Conservation (phyloP, 441 rosid genomes). For the Mallotus japonicus region DNA sequence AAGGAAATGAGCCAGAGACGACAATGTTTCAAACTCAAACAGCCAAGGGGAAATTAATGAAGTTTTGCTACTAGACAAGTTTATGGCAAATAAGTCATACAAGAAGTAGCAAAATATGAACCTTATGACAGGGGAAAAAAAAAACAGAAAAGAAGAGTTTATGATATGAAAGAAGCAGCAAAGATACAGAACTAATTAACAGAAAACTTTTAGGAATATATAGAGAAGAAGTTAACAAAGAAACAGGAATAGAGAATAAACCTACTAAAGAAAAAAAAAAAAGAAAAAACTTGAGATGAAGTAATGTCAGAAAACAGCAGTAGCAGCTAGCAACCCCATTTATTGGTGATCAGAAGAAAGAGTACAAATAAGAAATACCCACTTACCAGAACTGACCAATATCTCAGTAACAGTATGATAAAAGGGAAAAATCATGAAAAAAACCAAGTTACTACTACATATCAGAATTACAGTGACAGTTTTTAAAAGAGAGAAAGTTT, state of each 20-base stretch:
- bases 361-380: slow-evolving; percentile 7
- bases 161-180: not conserved
- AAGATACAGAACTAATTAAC: not conserved
- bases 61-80: not conserved
- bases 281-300: not conserved
- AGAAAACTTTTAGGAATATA: not conserved
- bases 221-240: not conserved
- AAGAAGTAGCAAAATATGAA: not conserved
- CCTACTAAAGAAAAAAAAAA: not conserved
- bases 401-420: slow-evolving; percentile 16
- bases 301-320: slow-evolving; percentile 10
- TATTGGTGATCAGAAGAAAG: slow-evolving; percentile 17
- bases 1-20: not conserved
- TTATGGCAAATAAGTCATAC: not conserved
- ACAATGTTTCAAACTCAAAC: not conserved
- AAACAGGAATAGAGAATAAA: not conserved
- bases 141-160: not conserved
- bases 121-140: not conserved
- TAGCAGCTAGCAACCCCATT: not conserved
- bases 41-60: not conserved
- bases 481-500: not conserved
- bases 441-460: not conserved
- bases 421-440: not conserved
- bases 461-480: not conserved
- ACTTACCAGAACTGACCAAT: slow-evolving; percentile 16